phyloP scores from a whole-genome alignment of 1,284 basidiomycete species.

The Trichosporon inkin region DNA sequence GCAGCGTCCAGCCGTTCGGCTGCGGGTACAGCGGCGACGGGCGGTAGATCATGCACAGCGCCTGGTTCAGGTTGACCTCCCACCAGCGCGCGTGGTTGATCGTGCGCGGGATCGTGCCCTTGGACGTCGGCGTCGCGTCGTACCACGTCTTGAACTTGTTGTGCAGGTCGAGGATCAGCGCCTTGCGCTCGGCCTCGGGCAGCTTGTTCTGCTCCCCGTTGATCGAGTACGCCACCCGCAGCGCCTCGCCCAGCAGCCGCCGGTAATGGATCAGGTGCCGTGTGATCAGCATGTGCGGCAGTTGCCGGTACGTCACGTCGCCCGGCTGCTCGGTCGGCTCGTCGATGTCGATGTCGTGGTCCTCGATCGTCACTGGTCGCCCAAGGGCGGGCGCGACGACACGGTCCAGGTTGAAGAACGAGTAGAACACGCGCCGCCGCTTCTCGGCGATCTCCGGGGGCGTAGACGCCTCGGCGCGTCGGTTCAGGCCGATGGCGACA shows the following conservation, averaged over 20 bases:
- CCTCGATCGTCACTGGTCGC: constrained; percentile 32
- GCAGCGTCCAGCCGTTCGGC: constrained; percentile 25
- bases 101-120: constrained; percentile 13
- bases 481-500: constrained; percentile 32
- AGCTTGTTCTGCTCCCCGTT: constrained; percentile 27
- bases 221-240: constrained; percentile 29
- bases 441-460: constrained; percentile 23
- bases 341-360: constrained; percentile 36
- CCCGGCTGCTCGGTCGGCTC: constrained; percentile 21
- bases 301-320: constrained; percentile 25
- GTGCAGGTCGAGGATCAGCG: constrained; percentile 26
- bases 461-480: constrained; percentile 23
- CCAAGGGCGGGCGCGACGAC: constrained; percentile 30
- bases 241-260: constrained; percentile 27
- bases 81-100: constrained; percentile 32
- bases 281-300: constrained; percentile 14
- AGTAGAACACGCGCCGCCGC: constrained; percentile 34
- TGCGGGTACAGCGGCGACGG: constrained; percentile 33
- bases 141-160: constrained; percentile 19
- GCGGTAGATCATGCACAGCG: constrained; percentile 31
- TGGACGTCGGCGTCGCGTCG: background rate
- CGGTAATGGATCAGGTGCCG: constrained; percentile 29
- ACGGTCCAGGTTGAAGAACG: constrained; percentile 39
- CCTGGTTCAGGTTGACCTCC: constrained; percentile 32
- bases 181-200: constrained; percentile 24